Conservation (phyloP, 768 basidiomycete genomes). For the Suillus occidentalis region DNA sequence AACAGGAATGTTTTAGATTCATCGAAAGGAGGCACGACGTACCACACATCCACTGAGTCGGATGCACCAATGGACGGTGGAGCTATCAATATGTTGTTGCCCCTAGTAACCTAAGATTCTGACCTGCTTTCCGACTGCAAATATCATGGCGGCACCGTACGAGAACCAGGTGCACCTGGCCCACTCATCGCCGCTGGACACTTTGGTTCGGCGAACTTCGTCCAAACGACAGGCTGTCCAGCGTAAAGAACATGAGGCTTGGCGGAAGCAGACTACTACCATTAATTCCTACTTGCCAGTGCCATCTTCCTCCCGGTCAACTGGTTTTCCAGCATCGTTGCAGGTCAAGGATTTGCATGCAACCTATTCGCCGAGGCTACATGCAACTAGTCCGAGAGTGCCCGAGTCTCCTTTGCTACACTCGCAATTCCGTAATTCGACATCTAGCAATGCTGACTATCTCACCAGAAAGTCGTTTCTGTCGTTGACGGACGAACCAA, state of each 20-base stretch:
- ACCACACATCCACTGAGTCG: background rate
- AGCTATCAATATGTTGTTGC: background rate
- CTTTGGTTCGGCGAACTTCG: conserved; percentile 56
- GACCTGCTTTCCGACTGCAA: background rate
- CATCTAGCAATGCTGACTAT: conserved; percentile 28
- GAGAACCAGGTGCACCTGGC: conserved; percentile 30
- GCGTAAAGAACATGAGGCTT: conserved; percentile 1
- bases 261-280: background rate
- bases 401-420: conserved; percentile 52
- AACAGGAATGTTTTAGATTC: background rate
- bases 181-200: conserved; percentile 56
- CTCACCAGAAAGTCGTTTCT: conserved; percentile 28
- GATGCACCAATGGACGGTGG: background rate
- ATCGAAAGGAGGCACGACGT: background rate
- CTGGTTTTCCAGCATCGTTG: conserved; percentile 10
- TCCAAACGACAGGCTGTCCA: conserved; percentile 34
- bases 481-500: conserved; percentile 30
- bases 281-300: background rate
- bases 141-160: background rate
- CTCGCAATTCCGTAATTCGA: conserved; percentile 45
- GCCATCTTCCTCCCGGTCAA: conserved; percentile 10
- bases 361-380: conserved; percentile 14
- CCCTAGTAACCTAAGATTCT: background rate
- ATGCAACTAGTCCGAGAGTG: conserved; percentile 10
- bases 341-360: background rate